Base-by-base conservation (phyloP, 208 protist species). In the Trypanosoma cruzi region DNA sequence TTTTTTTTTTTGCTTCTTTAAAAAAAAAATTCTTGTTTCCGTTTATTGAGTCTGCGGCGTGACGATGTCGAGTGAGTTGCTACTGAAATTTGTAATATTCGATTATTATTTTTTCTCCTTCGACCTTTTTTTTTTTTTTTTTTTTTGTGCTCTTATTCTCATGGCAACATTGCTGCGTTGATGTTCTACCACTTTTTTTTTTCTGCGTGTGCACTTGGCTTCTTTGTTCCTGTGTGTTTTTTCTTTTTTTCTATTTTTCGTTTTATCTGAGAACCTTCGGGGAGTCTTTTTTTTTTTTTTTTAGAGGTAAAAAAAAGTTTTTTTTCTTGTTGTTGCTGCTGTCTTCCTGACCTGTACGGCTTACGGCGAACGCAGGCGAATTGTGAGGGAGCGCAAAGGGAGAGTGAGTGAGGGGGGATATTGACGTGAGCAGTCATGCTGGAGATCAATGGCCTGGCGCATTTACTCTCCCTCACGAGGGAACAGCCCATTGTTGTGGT, bases 391-490 rank as follows among this genome's bases (percentile, higher is more conserved):
- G 50, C n/a, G n/a, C n/a, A n/a, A n/a, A n/a, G n/a, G n/a, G n/a
- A n/a, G n/a, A n/a, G n/a, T n/a, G n/a, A n/a, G n/a, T n/a, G n/a
- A n/a, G n/a, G n/a, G n/a, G n/a, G n/a, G n/a, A n/a, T n/a, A 4
- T 56, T 24, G 18, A 36, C 5, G 2, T 73, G 22, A 7, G 20
- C 26, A 42, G 50, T 20, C 32, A 92, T 93, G 85, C 80, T 87
- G 60, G 90, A 96, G 61, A 88, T 96, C 32, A 79, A 72, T n/a
- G 81, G 86, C n/a, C 50, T 93, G 13, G 68, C 55, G 1, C 83
- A 96, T 60, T 63, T 96, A 34, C 68, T 86, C 40, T 74, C 78
- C 7, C 63, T 90, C 5, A 72, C 80, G 18, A 73, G 74, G 60
- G 71, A 77, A 46, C 42, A 80, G 31, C 52, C 64, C 22, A 72